A percentile compares a stretch with the other conserved stretches of the same genome.
Conservation (phyloP, 1,284 basidiomycete species). For the Agroathelia rolfsii region DNA sequence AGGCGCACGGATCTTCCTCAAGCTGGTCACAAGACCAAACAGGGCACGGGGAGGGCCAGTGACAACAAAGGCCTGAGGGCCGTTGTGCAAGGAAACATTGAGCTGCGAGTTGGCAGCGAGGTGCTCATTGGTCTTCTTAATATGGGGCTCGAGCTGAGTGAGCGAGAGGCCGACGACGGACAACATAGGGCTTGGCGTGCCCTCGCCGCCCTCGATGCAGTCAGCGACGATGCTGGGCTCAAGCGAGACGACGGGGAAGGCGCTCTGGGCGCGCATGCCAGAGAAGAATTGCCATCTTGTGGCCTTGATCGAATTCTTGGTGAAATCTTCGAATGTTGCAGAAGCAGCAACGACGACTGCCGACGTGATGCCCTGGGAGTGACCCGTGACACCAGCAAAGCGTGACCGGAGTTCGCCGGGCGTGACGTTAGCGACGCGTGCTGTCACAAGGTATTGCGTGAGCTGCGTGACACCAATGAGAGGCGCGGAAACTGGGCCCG, state of each 20-base stretch:
- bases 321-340: conserved; percentile 63
- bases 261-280: conserved; percentile 87
- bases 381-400: conserved; percentile 85
- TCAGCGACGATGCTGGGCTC: conserved; percentile 86
- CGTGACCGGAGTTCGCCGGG: conserved; percentile 74
- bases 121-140: conserved; percentile 83
- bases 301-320: conserved; percentile 73
- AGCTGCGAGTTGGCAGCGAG: conserved; percentile 75
- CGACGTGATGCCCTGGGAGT: conserved; percentile 94
- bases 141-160: conserved; percentile 73
- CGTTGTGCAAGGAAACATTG: conserved; percentile 85
- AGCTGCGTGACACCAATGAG: conserved; percentile 96
- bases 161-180: conserved; percentile 78
- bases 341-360: conserved; percentile 85
- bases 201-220: conserved; percentile 87
- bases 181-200: conserved; percentile 89
- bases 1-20: conserved; percentile 86
- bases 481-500: conserved; percentile 90
- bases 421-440: conserved; percentile 63
- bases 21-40: conserved; percentile 84
- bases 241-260: conserved; percentile 89
- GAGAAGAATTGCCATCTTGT: conserved; percentile 90
- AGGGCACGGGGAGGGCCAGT: conserved; percentile 90
- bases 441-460: conserved; percentile 81
- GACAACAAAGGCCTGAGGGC: conserved; percentile 84